Evolutionary conservation across 306 rosid genomes (phyloP), one percentile per base, ranked within the genome.

Genomic region (Citrullus amarus): DNA sequence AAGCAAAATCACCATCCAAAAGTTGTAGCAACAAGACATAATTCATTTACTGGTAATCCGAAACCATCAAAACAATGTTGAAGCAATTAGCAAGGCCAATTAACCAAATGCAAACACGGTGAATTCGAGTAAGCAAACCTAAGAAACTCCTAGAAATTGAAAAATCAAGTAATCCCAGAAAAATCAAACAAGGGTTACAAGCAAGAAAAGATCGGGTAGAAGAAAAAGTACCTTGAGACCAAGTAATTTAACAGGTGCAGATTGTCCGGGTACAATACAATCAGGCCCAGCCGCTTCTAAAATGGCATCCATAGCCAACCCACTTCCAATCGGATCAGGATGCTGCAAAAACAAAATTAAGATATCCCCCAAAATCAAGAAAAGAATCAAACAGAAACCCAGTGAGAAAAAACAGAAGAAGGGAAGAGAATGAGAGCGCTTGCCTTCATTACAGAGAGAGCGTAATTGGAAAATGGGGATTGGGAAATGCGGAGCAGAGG

Each of bases 231-330:
- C 98, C 98, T 92, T 92, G 46, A 95, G 81, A 58, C 98, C 98
- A 76, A 95, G 97, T 59, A 92, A 30, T 76, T 81, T 87, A 82
- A 92, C 3, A 54, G 98, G 99, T 30, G 82, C 38, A 14, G 58
- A 65, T 78, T 91, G 96, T 39, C 99, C 99, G 0, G 99, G 99
- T 39, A 95, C 92, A 61, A 91, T 81, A 70, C 99, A 95, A 6
- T 95, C 99, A 66, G 97, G 97, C 18, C 99, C 99, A 14, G 99
- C 97, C 1, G 97, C 84, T 87, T 95, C 97, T 36, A 92, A 91
- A 12, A 92, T 80, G 61, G 97, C 99, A n/a, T 82, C 96, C 58
- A 79, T 83, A 3, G 93, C 97, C 17, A 95, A 86, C 30, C 97
- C 97, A 82, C 10, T 75, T 9, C 96, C 99, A 3, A 95, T 84